Conservation (phyloP, 495 filamentous ascomycete species). For the Penicillium paxilli region DNA sequence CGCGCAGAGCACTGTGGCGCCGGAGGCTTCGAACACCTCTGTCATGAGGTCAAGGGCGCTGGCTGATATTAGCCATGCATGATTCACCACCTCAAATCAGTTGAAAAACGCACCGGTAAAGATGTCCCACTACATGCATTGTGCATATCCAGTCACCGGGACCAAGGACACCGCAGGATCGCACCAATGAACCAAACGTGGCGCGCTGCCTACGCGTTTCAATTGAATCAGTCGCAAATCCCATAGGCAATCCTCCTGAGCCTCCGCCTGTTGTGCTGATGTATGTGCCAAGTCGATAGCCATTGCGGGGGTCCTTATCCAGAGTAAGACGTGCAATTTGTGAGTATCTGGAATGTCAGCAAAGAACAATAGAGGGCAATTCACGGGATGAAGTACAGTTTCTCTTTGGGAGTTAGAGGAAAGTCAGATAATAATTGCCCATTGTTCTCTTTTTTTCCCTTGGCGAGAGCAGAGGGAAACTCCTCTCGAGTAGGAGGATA, state of each 20-base stretch:
- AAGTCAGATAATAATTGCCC: too few species aligned
- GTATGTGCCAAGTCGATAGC: slow-evolving; percentile 26
- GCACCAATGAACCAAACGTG: slow-evolving; percentile 18
- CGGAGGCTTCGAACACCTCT: slow-evolving; percentile 18
- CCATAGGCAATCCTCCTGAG: slow-evolving; percentile 16
- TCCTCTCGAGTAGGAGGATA: slow-evolving; percentile 1
- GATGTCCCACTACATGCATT: slow-evolving; percentile 17
- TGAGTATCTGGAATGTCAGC: slow-evolving; percentile 24
- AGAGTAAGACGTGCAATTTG: slow-evolving; percentile 19
- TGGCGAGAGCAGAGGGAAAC: background rate
- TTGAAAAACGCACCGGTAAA: background rate
- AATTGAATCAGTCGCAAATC: slow-evolving; percentile 24
- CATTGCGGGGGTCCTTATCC: slow-evolving; percentile 22
- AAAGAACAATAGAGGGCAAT: too few species aligned
- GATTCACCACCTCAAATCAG: background rate
- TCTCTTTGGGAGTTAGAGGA: too few species aligned
- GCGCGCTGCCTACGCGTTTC: slow-evolving; percentile 32
- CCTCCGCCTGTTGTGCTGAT: slow-evolving; percentile 32
- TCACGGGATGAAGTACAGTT: too few species aligned
- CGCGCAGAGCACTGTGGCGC: slow-evolving; percentile 25
- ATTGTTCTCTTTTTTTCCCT: too few species aligned
- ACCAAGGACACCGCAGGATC: slow-evolving; percentile 11
- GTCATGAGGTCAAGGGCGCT: slow-evolving; percentile 13
- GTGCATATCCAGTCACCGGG: slow-evolving; percentile 32
- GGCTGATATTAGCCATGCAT: background rate